phyloP scores from a whole-genome alignment of 2,329 filamentous ascomycete genomes.

The Penicillium fuscoglaucum region DNA sequence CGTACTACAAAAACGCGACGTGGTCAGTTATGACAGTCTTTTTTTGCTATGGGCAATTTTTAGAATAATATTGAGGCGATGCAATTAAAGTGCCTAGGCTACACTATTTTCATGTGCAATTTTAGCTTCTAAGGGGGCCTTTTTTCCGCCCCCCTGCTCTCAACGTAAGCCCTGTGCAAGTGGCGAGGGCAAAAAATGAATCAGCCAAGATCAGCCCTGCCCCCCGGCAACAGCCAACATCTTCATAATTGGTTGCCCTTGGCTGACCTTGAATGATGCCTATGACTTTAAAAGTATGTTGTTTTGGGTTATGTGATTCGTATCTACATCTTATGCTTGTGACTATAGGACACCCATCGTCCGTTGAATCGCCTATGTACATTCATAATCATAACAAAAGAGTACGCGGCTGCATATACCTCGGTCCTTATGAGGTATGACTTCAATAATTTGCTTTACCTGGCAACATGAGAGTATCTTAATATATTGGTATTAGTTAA shows the following conservation, averaged over 20 bases:
- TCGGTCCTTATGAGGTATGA: no score
- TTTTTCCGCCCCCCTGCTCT: constrained; percentile 1
- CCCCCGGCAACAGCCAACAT: constrained; percentile 1
- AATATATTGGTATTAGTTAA: no score
- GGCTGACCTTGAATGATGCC: not conserved
- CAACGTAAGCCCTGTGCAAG: not conserved
- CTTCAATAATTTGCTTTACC: no score
- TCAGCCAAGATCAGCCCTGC: constrained; percentile 2
- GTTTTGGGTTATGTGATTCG: not conserved
- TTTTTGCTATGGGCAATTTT: not conserved
- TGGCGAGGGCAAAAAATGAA: constrained; percentile 13
- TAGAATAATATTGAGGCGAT: not conserved
- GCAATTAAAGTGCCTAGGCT: constrained; percentile 25
- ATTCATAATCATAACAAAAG: not conserved
- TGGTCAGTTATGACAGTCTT: constrained; percentile 17
- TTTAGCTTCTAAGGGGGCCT: constrained; percentile 1
- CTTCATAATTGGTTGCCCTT: constrained; percentile 12
- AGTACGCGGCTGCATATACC: not conserved
- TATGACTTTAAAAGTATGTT: not conserved
- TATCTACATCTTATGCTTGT: not conserved
- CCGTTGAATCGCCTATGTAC: not conserved
- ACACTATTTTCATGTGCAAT: constrained; percentile 21
- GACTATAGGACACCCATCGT: not conserved
- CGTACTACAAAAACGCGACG: constrained; percentile 21
- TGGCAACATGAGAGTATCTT: no score